Percentiles rank a stretch among this genome's conserved stretches.
phyloP scores from a whole-genome alignment of 257 asterid species.

The Lavandula angustifolia region DNA sequence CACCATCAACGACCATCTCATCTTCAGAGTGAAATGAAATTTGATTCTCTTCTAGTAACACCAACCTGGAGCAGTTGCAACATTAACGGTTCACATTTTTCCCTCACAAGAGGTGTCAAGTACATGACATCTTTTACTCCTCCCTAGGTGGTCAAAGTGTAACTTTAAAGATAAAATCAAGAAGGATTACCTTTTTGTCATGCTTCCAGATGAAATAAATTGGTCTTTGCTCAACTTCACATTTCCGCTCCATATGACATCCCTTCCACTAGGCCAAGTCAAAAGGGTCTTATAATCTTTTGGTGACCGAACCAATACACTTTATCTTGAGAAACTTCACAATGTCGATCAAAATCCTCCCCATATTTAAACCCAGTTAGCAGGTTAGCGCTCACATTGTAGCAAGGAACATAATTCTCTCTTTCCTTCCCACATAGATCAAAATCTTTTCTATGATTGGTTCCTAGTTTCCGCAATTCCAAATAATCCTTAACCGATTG shows the following conservation, averaged over 20 bases:
- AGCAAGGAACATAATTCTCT: slow-evolving; percentile 91
- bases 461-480: slow-evolving; percentile 60
- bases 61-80: slow-evolving; percentile 61
- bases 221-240: slow-evolving; percentile 93
- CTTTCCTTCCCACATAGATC: slow-evolving; percentile 85
- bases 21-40: slow-evolving; percentile 93
- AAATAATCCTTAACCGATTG: slow-evolving; percentile 69
- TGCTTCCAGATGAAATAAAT: slow-evolving; percentile 96
- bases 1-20: slow-evolving; percentile 71
- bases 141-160: neutral
- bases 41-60: slow-evolving; percentile 97
- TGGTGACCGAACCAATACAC: slow-evolving; percentile 81
- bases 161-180: slow-evolving; percentile 23
- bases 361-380: slow-evolving; percentile 73
- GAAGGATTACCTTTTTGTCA: slow-evolving; percentile 80
- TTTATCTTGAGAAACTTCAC: slow-evolving; percentile 61
- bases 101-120: slow-evolving; percentile 20
- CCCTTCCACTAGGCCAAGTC: slow-evolving; percentile 94
- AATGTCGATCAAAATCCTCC: slow-evolving; percentile 90
- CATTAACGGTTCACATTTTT: slow-evolving; percentile 20
- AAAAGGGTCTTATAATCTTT: slow-evolving; percentile 90
- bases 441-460: slow-evolving; percentile 53
- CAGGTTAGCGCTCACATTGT: slow-evolving; percentile 77
- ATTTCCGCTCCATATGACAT: slow-evolving; percentile 89
- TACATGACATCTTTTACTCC: slow-evolving; percentile 5